These are phyloP conservation scores for Debaryomyces castellii DNA, from an alignment of 805 yeast species.

Conservation along the genomic window DNA sequence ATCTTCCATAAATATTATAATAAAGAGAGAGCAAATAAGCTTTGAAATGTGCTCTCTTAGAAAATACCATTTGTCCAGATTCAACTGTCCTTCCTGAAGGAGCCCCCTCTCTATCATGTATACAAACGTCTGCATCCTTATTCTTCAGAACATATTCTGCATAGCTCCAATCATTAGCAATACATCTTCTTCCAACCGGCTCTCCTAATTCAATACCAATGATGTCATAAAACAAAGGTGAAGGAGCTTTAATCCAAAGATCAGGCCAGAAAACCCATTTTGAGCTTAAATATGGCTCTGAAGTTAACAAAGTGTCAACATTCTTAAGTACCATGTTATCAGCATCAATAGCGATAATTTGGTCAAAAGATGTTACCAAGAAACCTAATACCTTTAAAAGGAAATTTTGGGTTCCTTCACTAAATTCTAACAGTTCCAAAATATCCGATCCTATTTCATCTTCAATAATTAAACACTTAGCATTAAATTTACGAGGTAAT, in stretches of 20 bases:
- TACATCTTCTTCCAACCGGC: conserved; percentile 26
- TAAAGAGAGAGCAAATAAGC: conserved; percentile 30
- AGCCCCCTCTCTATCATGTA: conserved; percentile 33
- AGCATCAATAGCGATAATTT: conserved; percentile 31
- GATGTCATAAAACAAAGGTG: conserved; percentile 32
- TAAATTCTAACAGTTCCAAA: conserved; percentile 6
- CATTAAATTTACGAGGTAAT: conserved; percentile 21
- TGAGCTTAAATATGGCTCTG: conserved; percentile 22
- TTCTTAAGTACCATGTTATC: conserved; percentile 33
- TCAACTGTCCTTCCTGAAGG: conserved; percentile 31
- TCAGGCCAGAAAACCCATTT: conserved; percentile 38
- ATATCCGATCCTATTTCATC: conserved; percentile 22
- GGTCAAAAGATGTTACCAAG: conserved; percentile 32
- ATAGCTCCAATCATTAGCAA: conserved; percentile 23
- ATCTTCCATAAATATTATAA: conserved; percentile 32
- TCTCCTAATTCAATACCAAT: conserved; percentile 31
- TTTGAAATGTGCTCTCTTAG: conserved; percentile 31
- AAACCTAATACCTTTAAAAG: conserved; percentile 32
- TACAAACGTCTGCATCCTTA: conserved; percentile 17
- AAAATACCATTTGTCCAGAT: conserved; percentile 36
- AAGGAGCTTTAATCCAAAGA: conserved; percentile 31
- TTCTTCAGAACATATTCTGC: conserved; percentile 19
- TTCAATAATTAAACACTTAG: conserved; percentile 26
- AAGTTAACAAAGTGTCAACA: conserved; percentile 23
- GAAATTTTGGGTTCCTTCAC: conserved; percentile 18